Conservation (phyloP, 768 basidiomycete genomes). For the Amanita thiersii region DNA sequence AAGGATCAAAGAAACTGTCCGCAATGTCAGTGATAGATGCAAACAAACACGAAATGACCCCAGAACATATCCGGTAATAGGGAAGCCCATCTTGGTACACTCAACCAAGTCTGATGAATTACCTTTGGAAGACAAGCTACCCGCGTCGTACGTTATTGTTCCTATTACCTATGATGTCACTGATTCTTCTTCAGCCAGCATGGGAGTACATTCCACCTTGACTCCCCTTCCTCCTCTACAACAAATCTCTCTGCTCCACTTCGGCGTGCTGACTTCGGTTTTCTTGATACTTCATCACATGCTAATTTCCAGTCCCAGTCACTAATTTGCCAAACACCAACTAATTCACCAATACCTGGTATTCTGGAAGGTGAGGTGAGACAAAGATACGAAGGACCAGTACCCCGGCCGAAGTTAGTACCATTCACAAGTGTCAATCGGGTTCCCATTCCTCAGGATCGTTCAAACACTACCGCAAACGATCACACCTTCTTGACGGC, state of each 20-base stretch:
- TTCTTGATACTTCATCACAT: slow-evolving; percentile 40
- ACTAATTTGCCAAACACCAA: slow-evolving; percentile 27
- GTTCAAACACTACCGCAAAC: slow-evolving; percentile 22
- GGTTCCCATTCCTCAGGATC: slow-evolving; percentile 50
- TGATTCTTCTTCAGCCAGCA: slow-evolving; percentile 23
- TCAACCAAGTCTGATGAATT: slow-evolving; percentile 13
- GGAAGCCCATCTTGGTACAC: slow-evolving; percentile 43
- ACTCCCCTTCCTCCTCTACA: slow-evolving; percentile 60
- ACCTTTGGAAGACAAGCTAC: slow-evolving; percentile 22
- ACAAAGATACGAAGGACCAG: slow-evolving; percentile 16
- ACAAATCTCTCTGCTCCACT: slow-evolving; percentile 59
- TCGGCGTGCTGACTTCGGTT: slow-evolving; percentile 60
- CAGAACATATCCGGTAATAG: slow-evolving; percentile 42
- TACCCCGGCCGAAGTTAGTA: slow-evolving; percentile 50
- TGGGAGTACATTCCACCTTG: slow-evolving; percentile 41
- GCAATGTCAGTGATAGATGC: slow-evolving; percentile 61
- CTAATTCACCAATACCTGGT: slow-evolving; percentile 23
- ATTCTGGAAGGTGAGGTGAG: slow-evolving; percentile 8
- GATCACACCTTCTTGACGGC: slow-evolving; percentile 20
- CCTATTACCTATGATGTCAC: neutral
- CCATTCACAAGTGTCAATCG: slow-evolving; percentile 64
- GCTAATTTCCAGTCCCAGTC: slow-evolving; percentile 31
- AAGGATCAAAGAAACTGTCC: slow-evolving; percentile 53
- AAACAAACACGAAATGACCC: slow-evolving; percentile 25
- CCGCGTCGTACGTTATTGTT: slow-evolving; percentile 21